Percentiles rank a stretch among this genome's conserved stretches.
Evolutionary conservation across 2,329 filamentous ascomycete species (phyloP).

Genomic region (Grosmannia serpens): DNA sequence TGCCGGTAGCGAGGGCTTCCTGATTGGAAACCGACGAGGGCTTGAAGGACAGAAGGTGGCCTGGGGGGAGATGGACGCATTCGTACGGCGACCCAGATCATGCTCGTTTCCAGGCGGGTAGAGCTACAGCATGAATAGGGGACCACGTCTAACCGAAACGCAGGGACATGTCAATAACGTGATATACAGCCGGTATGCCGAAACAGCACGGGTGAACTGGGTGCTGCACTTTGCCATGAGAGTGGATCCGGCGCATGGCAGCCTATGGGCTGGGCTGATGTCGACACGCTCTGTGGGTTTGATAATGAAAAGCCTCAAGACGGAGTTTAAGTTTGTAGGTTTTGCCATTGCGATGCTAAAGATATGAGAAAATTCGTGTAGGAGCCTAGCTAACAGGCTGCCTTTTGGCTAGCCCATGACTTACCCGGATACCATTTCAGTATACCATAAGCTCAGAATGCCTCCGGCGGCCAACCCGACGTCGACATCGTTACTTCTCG

Average conservation of each 20-base stretch:
- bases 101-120: background rate
- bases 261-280: conserved; percentile 59
- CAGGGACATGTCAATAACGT: conserved; percentile 79
- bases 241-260: conserved; percentile 47
- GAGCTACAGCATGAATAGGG: background rate
- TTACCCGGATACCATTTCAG: conserved; percentile 71
- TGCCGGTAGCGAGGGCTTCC: conserved; percentile 64
- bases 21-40: conserved; percentile 51
- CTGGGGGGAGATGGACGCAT: conserved; percentile 75
- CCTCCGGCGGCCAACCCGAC: conserved; percentile 31
- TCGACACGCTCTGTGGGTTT: conserved; percentile 56
- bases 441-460: conserved; percentile 64
- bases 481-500: conserved; percentile 44
- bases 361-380: background rate
- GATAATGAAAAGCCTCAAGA: conserved; percentile 68
- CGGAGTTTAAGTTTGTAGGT: conserved; percentile 74
- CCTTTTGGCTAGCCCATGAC: conserved; percentile 54
- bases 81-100: conserved; percentile 18
- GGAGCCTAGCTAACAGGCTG: background rate
- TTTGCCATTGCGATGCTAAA: background rate
- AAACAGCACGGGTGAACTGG: conserved; percentile 73
- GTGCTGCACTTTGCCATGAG: conserved; percentile 54
- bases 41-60: conserved; percentile 56
- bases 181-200: conserved; percentile 71
- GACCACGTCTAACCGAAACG: background rate